phyloP scores from a whole-genome alignment of 2,329 filamentous ascomycete species.

The Aspergillus pseudoglaucus region DNA sequence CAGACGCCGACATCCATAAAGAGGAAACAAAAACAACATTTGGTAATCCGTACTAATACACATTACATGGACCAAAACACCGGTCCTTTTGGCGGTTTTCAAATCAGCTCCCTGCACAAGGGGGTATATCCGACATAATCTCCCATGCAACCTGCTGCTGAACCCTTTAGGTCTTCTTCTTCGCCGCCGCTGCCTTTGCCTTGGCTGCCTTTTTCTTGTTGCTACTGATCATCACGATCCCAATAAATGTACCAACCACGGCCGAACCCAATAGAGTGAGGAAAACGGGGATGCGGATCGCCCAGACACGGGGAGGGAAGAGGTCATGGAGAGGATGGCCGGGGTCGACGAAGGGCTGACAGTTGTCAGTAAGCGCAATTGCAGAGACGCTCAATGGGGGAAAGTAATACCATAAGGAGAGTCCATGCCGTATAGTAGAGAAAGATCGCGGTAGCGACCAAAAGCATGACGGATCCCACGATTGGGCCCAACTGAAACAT shows the following conservation, averaged over 20 bases:
- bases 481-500: constrained; percentile 76
- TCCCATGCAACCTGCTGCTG: neutral
- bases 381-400: neutral
- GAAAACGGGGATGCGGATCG: constrained; percentile 96
- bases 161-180: constrained; percentile 58
- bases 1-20: neutral
- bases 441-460: constrained; percentile 66
- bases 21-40: neutral
- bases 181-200: constrained; percentile 69
- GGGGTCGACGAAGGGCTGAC: constrained; percentile 90
- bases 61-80: neutral
- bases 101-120: neutral
- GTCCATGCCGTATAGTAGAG: constrained; percentile 98
- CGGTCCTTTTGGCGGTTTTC: neutral
- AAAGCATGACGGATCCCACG: constrained; percentile 68
- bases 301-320: constrained; percentile 97
- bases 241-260: constrained; percentile 91
- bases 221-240: constrained; percentile 97
- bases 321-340: constrained; percentile 89
- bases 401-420: constrained; percentile 71
- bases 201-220: constrained; percentile 97
- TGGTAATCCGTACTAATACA: too few relatives aligned
- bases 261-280: constrained; percentile 85
- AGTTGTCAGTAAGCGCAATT: neutral
- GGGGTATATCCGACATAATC: neutral